These are phyloP conservation scores for Rubia balearica DNA, from an alignment of 305 asterid species.

Conservation along the genomic window DNA sequence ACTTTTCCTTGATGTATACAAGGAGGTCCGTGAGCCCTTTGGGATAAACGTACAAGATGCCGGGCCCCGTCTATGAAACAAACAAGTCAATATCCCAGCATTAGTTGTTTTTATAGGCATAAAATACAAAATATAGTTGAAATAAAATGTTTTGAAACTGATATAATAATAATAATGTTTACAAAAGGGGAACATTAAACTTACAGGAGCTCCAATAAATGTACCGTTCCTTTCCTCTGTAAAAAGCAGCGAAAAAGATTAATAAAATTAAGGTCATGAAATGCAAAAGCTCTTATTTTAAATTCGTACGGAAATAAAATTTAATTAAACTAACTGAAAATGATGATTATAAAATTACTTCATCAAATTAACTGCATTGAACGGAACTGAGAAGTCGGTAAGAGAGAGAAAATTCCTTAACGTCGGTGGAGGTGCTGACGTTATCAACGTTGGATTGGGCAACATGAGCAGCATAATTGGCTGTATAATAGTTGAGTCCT, in stretches of 20 bases:
- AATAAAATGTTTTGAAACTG: too few species aligned
- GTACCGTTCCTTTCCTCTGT: conserved; percentile 4
- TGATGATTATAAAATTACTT: too few species aligned
- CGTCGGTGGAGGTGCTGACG: conserved; percentile 14
- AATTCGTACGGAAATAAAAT: too few species aligned
- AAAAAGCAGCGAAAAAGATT: neutral
- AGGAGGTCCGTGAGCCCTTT: conserved; percentile 13
- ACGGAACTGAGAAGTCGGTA: too few species aligned
- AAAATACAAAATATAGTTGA: too few species aligned
- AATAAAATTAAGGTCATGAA: neutral
- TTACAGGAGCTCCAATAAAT: conserved; percentile 9
- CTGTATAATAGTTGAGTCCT: conserved; percentile 26
- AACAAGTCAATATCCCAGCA: neutral
- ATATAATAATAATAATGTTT: too few species aligned
- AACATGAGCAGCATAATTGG: conserved; percentile 12
- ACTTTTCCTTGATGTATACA: conserved; percentile 8
- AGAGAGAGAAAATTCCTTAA: neutral
- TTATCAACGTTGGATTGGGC: conserved; percentile 6
- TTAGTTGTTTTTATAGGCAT: too few species aligned
- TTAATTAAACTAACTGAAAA: too few species aligned
- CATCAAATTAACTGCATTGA: too few species aligned
- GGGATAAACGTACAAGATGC: conserved; percentile 7
- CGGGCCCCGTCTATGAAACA: neutral
- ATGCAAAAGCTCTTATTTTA: too few species aligned
- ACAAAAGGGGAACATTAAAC: neutral